Evolutionary conservation across 192 early-diverging fungal genomes (phyloP), one percentile per base, ranked within the genome.

Genomic region (Martensiomyces pterosporus): DNA sequence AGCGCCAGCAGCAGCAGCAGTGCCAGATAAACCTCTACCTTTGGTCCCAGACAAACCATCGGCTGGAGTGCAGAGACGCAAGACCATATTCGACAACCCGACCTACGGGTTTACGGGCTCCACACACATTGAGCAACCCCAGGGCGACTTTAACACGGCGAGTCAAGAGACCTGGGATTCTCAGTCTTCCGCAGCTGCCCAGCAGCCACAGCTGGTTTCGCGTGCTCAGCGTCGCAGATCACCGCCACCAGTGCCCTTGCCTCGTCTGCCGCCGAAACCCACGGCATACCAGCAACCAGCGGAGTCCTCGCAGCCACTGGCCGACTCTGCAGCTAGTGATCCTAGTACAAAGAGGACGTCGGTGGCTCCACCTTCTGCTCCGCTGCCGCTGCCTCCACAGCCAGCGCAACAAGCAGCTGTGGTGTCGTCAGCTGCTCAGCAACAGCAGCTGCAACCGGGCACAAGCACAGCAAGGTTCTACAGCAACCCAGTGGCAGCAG

Each of bases 81-180:
- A 67, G 35, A 82, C 82, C 0, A 73, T 82, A 24, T 78, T 84
- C 34, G 82, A 84, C 39, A 80, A 70, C 24, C 67, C 67, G 17
- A 63, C 47, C 18, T 70, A 70, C 15, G 67, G 67, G 24, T 70
- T 70, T 18, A 55, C 67, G 0, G 67, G 55, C 1, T 54, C 67
- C 4, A 5, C 5, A 12, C 6, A 5, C 6, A 32, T 32, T 12
- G 12, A 12, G 15, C 18, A 19, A 35, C 15, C 40, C 41, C n/a
- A n/a, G n/a, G n/a, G n/a, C n/a, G n/a, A n/a, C n/a, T n/a, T n/a
- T n/a, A n/a, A n/a, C n/a, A n/a, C n/a, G n/a, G n/a, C n/a, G n/a
- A n/a, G n/a, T n/a, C n/a, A n/a, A n/a, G n/a, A n/a, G n/a, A n/a
- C n/a, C n/a, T n/a, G n/a, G n/a, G n/a, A n/a, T n/a, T n/a, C n/a